A percentile compares a stretch with the other conserved stretches of the same genome.
phyloP scores from a whole-genome alignment of 176 grass and related monocot species.

The Phoenix roebelenii region DNA sequence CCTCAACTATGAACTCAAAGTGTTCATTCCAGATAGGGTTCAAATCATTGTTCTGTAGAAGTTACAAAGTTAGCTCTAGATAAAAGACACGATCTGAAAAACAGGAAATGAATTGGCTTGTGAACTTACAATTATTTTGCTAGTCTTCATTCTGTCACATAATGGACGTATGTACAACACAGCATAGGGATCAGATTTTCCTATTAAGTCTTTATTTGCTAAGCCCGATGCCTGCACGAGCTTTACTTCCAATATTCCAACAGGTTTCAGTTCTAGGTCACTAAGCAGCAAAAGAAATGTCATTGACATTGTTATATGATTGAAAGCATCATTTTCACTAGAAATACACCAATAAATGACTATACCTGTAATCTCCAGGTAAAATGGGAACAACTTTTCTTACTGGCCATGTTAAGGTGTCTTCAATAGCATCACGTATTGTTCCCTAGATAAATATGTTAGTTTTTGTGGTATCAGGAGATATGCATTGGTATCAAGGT shows the following conservation, averaged over 20 bases:
- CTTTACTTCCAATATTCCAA: conserved; percentile 89
- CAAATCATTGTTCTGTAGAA: conserved; percentile 85
- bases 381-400: conserved; percentile 86
- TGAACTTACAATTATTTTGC: conserved; percentile 90
- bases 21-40: conserved; percentile 97
- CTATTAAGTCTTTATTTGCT: conserved; percentile 84
- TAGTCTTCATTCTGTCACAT: conserved; percentile 74
- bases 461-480: conserved; percentile 13
- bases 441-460: conserved; percentile 44
- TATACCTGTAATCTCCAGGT: conserved; percentile 89
- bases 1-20: conserved; percentile 91
- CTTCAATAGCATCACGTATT: conserved; percentile 88
- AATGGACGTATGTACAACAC: conserved; percentile 71
- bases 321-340: not conserved
- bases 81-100: conserved; percentile 2
- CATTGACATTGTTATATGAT: conserved; percentile 13
- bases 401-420: conserved; percentile 86
- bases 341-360: conserved; percentile 7
- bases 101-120: conserved; percentile 12
- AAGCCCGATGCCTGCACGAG: conserved; percentile 89
- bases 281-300: conserved; percentile 31
- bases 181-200: conserved; percentile 94
- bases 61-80: conserved; percentile 27
- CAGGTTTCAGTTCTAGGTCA: conserved; percentile 87
- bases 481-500: not conserved